These are phyloP conservation scores for Barbarea vulgaris DNA, from an alignment of 345 rosid genomes.

Conservation along the genomic window DNA sequence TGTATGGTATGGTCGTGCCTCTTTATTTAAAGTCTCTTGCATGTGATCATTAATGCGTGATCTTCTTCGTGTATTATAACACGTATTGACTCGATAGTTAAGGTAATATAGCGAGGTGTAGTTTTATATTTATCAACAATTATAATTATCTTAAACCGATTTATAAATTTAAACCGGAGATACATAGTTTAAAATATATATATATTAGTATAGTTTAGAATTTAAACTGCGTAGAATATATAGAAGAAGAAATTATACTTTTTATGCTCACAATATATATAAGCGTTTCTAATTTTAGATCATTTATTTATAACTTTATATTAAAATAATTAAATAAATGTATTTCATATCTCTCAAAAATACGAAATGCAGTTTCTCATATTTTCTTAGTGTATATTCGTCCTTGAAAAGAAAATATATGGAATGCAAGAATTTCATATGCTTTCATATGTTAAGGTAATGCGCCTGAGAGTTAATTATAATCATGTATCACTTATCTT, in stretches of 20 bases:
- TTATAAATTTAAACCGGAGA: not conserved
- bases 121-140: not conserved
- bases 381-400: not conserved
- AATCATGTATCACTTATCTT: not conserved
- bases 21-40: conserved; percentile 15
- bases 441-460: not conserved
- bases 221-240: not conserved
- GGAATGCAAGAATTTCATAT: conserved; percentile 3
- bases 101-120: not conserved
- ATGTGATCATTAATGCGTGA: conserved; percentile 41
- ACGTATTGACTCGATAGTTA: conserved; percentile 28
- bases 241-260: too few relatives aligned
- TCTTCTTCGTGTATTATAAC: conserved; percentile 17
- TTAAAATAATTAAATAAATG: not conserved
- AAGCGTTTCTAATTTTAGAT: not conserved
- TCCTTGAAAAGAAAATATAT: too few relatives aligned
- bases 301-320: not conserved
- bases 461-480: conserved; percentile 9
- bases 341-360: not conserved
- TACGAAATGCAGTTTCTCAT: not conserved
- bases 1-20: conserved; percentile 38
- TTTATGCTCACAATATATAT: not conserved
- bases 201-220: too few relatives aligned
- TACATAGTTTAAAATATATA: not conserved
- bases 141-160: not conserved